Base-by-base conservation (phyloP, 2,329 filamentous ascomycete genomes). In the Hypoxylon sp. region DNA sequence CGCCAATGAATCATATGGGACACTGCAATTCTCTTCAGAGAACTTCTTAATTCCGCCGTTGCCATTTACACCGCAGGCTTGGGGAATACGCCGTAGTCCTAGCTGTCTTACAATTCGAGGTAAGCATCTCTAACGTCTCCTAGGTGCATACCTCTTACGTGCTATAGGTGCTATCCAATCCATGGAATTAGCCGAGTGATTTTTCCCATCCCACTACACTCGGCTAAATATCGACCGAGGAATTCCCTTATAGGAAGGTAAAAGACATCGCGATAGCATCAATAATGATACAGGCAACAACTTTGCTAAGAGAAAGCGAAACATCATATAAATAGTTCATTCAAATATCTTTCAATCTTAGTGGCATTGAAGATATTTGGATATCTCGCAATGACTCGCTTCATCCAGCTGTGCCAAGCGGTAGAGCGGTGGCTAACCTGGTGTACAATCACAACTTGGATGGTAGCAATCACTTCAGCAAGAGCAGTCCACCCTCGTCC, bases 191-290 rank as follows among this genome's bases (percentile, higher is more conserved):
- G 51, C 56, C 56, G 44, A 12, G n/a, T 28, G 4, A 40, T 32
- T 30, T 38, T 11, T 14, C 5, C 14, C 28, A 36, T n/a, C 22
- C 24, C 16, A 44, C 22, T 14, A 30, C 14, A 9, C 9, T 65
- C 65, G 61, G 65, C 45, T 65, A 60, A 68, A 68, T 65, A 22
- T 40, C 33, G 22, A 60, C 58, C 54, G 62, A 63, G 44, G 16
- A 32, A 33, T 46, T 50, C 63, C 57, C 4, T 36, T 65, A 24
- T 51, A 14, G 63, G 63, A 66, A 66, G 63, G 58, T 65, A 46
- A 22, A 4, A 5, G 22, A n/a, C 18, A 24, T 3, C 12, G n/a
- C 26, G 24, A 44, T 30, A 42, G 14, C n/a, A 20, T 18, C 18
- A 11, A 18, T 24, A n/a, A 45, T 20, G 6, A 14, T 16, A 18